Base-by-base conservation (phyloP, 345 rosid genomes). In the Crucihimalaya himalaica region DNA sequence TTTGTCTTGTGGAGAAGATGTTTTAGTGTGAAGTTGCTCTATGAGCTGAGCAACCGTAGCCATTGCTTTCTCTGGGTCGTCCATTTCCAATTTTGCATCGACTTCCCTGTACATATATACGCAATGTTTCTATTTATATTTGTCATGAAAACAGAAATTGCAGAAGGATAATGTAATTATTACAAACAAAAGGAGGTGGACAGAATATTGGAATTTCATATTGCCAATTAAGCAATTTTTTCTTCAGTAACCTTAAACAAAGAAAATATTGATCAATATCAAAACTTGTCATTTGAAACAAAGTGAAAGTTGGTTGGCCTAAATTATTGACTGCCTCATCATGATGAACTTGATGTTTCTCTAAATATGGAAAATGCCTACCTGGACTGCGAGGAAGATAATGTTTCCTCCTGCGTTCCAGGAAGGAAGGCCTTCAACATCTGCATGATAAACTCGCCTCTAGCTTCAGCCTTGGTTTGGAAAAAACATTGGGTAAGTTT, bases 11-110 rank as follows among this genome's bases (percentile, higher is more conserved):
- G 85, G 84, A 66, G 98, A 87, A 63, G 92, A 87, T 72, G 79
- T 51, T 81, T 79, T 84, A 48, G 85, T 51, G 59, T 90, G 98
- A 43, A 93, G 89, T 74, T 85, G 90, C 86, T 93, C 98, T 54
- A 93, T 80, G 64, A 85, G 85, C 57, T 70, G 81, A 75, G 97
- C 93, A 81, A 93, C 87, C 11, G 79, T 84, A 66, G 86, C 84
- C 92, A 89, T 84, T 47, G 83, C 82, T 70, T 84, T 70, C 32
- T 90, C 96, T 12, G 83, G 79, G 40, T 83, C 90, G 66, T 83
- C 93, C 86, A 80, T 80, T 76, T 75, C 84, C 16, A 59, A 11
- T 62, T 76, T 68, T 66, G 74, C 85, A 81, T 86, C 70, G 54
- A 75, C 69, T 62, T 82, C 85, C 83, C 98, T 90, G 86, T 19